Base-by-base conservation (phyloP, 345 rosid species). In the Brassica nigra region DNA sequence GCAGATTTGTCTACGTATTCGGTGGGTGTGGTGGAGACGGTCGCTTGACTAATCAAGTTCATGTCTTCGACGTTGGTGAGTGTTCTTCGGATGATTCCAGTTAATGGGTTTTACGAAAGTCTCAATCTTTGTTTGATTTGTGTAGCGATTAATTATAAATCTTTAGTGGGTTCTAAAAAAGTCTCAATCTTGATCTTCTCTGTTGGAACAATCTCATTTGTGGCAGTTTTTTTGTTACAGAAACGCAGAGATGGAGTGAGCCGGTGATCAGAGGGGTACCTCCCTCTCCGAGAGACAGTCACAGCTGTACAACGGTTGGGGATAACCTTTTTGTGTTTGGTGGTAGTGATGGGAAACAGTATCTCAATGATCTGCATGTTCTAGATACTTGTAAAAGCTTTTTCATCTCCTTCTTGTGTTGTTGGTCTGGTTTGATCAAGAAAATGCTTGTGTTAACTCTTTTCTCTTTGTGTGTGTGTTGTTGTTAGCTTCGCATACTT, bases 41-140 rank as follows among this genome's bases (percentile, higher is more conserved):
- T 84, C 86, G 97, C 84, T 92, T 90, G 80, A 91, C 98, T 64
- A 93, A 90, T 87, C 95, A 87, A 86, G 98, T 95, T 71, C 97
- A 91, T 81, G 90, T 91, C 84, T 95, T 91, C 75, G 98, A 93
- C 83, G 79, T 88, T 78, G 92, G 97, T 95, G 75, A 72, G 90
- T 83, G 61, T 61, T 69, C 44, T 73, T 73, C 4, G 9, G 42
- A 27, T 59, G 62, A 27, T 78, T 71, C 49, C 72, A 44, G 55
- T 66, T 52, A 6, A 62, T 73, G 64, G 63, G 65, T 27, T 71
- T 69, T 68, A 57, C 37, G 2, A 74, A 75, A 75, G 75, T 62
- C 36, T 75, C 70, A 27, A 49, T 28, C 74, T 79, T 79, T 73
- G 54, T 20, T 71, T 58, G 42, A 66, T 73, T 61, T 65, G 61